phyloP scores from a whole-genome alignment of 768 basidiomycete genomes.

The Strobilomyces dryophilus region DNA sequence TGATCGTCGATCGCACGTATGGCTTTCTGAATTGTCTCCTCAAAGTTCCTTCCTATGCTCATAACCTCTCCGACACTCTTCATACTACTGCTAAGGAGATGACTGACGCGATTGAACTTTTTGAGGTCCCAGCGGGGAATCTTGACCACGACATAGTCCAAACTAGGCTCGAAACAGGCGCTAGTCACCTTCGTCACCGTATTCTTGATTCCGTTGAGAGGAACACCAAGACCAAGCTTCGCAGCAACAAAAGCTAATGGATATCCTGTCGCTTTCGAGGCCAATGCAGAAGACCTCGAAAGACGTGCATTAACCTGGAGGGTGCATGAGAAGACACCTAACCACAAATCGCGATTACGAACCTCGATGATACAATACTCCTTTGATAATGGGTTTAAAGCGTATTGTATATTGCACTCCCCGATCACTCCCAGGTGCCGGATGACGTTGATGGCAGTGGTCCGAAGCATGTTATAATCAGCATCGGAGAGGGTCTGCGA shows the following conservation, averaged over 20 bases:
- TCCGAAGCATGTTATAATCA: constrained; percentile 99
- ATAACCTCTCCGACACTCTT: constrained; percentile 99
- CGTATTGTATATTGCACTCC: constrained; percentile 99
- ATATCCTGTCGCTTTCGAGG: constrained; percentile 98
- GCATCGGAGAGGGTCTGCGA: constrained; percentile 98
- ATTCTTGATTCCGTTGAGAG: constrained; percentile 97
- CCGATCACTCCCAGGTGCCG: constrained; percentile 97
- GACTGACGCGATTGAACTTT: constrained; percentile 94
- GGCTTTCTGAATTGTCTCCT: constrained; percentile 98
- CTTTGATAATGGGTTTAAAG: constrained; percentile 89
- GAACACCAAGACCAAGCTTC: constrained; percentile 95
- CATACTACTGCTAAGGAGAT: constrained; percentile 91
- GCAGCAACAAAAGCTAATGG: constrained; percentile 98
- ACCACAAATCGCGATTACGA: constrained; percentile 11
- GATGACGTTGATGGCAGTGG: constrained; percentile 96
- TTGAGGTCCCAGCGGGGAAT: constrained; percentile 99
- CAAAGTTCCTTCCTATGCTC: constrained; percentile 97
- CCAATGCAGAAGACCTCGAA: constrained; percentile 94
- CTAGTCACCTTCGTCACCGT: constrained; percentile 94
- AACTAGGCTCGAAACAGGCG: constrained; percentile 96
- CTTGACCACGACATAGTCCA: constrained; percentile 98
- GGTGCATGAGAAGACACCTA: constrained; percentile 2
- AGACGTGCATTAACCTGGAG: constrained; percentile 88
- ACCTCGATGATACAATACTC: constrained; percentile 99
- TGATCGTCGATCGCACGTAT: constrained; percentile 95